Evolutionary conservation across 1,284 basidiomycete genomes (phyloP).

Genomic region (Trichosporon sp.): DNA sequence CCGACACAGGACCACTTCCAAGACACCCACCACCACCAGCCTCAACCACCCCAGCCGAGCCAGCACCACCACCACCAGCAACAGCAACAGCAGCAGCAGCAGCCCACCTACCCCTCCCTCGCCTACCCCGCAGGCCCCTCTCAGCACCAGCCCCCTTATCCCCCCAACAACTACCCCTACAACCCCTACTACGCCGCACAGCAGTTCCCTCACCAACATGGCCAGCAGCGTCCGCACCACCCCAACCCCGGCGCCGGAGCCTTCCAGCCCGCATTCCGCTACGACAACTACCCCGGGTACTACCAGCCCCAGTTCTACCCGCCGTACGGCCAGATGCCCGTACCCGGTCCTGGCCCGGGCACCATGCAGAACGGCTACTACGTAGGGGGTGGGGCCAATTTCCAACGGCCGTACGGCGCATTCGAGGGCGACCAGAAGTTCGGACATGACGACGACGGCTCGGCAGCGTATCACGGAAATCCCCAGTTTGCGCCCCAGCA

Average conservation of each 20-base stretch:
- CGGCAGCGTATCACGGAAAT: conserved; percentile 10
- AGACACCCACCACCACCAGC: neutral
- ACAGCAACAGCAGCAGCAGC: conserved; percentile 15
- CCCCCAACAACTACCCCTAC: conserved; percentile 14
- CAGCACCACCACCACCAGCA: conserved; percentile 17
- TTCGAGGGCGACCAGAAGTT: conserved; percentile 8
- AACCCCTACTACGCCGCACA: conserved; percentile 18
- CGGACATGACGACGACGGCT: neutral
- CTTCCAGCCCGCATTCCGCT: conserved; percentile 21
- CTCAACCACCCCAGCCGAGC: conserved; percentile 4
- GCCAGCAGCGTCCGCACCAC: conserved; percentile 15
- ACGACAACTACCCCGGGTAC: conserved; percentile 9
- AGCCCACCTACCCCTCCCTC: conserved; percentile 18
- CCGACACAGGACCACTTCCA: neutral
- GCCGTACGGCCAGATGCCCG: conserved; percentile 31
- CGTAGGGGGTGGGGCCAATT: conserved; percentile 8
- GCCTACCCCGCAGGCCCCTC: conserved; percentile 21
- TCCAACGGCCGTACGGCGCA: conserved; percentile 2
- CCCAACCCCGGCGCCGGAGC: conserved; percentile 8
- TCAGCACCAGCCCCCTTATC: conserved; percentile 10
- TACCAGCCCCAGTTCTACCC: conserved; percentile 19
- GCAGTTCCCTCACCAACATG: conserved; percentile 13
- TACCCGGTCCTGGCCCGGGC: conserved; percentile 37
- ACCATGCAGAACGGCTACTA: conserved; percentile 45
- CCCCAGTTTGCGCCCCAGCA: conserved; percentile 14